Evolutionary conservation across 2,329 filamentous ascomycete species (phyloP).

Genomic region (Sarocladium strictum): DNA sequence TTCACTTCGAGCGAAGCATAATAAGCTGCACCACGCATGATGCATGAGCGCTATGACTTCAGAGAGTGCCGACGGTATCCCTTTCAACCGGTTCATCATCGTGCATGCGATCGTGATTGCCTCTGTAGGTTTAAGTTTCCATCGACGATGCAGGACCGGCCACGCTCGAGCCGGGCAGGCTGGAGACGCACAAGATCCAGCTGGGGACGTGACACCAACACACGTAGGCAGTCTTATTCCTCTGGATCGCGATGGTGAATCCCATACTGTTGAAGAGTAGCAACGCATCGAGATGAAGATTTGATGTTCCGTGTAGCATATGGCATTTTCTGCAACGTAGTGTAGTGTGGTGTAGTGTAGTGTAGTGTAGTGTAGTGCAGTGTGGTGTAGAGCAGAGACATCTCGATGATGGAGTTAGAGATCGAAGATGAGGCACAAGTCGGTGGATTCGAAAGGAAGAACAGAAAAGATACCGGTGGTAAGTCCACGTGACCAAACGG

Average conservation of each 20-base stretch:
- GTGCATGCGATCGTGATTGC: constrained; percentile 6
- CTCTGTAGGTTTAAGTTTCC: neutral
- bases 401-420: neutral
- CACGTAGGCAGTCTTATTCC: neutral
- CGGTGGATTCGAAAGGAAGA: neutral
- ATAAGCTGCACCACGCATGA: neutral
- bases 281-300: constrained; percentile 1
- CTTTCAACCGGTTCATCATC: neutral
- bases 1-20: neutral
- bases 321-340: no score
- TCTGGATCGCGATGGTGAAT: neutral
- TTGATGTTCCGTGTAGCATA: no score
- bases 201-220: neutral
- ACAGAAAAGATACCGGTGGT: neutral
- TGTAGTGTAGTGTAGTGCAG: neutral
- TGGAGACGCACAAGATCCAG: neutral
- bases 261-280: neutral
- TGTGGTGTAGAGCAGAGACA: neutral
- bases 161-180: neutral
- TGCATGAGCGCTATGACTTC: neutral
- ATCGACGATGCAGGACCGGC: neutral
- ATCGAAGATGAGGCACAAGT: neutral
- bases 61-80: neutral
- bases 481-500: neutral
- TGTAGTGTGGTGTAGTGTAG: no score